Evolutionary conservation across 2,329 filamentous ascomycete species (phyloP), one percentile per base, ranked within the genome.

Genomic region (Cladosporium sphaerospermum): DNA sequence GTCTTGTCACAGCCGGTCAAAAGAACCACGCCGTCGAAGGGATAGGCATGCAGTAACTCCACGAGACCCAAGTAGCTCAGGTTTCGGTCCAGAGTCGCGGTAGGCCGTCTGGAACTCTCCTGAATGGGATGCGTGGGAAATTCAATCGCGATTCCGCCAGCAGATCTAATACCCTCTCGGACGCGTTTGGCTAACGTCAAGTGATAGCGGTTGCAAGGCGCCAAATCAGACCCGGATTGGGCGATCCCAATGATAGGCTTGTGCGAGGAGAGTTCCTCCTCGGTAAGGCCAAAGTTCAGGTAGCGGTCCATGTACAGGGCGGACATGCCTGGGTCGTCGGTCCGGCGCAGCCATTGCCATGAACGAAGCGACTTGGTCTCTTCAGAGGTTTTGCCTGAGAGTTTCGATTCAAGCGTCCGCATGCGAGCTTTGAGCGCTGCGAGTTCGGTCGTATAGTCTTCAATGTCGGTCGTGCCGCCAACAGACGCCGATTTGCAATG

Each of bases 121-220:
- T 66, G 64, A 9, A 66, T 66, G 1, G 64, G 64, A 54, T 66
- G 64, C 6, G 62, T 65, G 2, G 64, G 64, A 18, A 66, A 65
- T 34, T 66, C 64, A 5, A 65, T 62, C 0, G 64, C 63, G n/a
- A 66, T 62, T 1, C 61, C 64, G 0, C 64, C 64, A 4, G 62
- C 64, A 19, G 50, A 58, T 3, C 63, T 48, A 33, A 66, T 66
- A 3, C 63, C 64, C 45, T 66, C 64, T 31, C 64, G 49, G 1
- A 66, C 64, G 1, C 63, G 57, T 16, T 66, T 59, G 13, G 64
- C 60, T 3, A 65, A 43, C 4, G 59, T 61, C 8, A 61, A 54
- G 34, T 66, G 64, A 40, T 66, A 59, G 41, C 61, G 61, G 46
- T 65, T 66, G 39, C 64, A 66, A 43, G 64, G 64, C 11, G 63